Conservation (phyloP, 371 early-diverging fungal species). For the Actinomucor elegans region DNA sequence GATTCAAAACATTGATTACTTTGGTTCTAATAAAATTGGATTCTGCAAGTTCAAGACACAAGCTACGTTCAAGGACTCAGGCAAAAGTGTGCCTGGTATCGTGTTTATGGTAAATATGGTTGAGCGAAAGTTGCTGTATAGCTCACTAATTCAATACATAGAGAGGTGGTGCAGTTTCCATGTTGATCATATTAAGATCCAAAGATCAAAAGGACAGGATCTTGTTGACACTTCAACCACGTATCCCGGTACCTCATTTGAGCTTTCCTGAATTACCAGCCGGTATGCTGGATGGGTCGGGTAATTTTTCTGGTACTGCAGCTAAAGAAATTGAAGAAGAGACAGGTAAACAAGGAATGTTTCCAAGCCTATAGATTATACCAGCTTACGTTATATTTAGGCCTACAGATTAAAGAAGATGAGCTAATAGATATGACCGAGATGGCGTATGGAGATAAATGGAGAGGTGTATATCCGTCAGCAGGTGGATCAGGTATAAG, state of each 20-base stretch:
- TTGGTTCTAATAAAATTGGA: constrained; percentile 64
- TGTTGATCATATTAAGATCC: constrained; percentile 64
- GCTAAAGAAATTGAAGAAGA: constrained; percentile 71
- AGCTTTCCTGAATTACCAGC: constrained; percentile 78
- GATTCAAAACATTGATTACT: constrained; percentile 72
- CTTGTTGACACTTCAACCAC: constrained; percentile 75
- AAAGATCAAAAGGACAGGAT: constrained; percentile 41
- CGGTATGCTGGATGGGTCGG: constrained; percentile 83
- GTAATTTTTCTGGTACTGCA: constrained; percentile 70
- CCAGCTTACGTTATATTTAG: constrained; percentile 29
- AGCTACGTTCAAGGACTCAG: constrained; percentile 49
- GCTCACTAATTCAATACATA: constrained; percentile 18
- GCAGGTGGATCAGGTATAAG: constrained; percentile 71
- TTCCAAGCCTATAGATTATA: background rate
- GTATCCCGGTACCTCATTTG: constrained; percentile 67
- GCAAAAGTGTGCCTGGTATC: constrained; percentile 67
- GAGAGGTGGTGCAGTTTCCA: constrained; percentile 78
- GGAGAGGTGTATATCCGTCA: constrained; percentile 71
- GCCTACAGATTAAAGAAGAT: constrained; percentile 58
- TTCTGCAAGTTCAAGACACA: constrained; percentile 75
- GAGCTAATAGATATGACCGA: constrained; percentile 71
- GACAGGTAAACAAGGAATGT: constrained; percentile 36
- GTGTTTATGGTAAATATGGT: constrained; percentile 69
- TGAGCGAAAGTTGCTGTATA: too few species aligned
- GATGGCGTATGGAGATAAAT: constrained; percentile 50